A percentile compares a stretch with the other conserved stretches of the same genome.
Evolutionary conservation across 306 rosid genomes (phyloP).

Genomic region (Ochetophila trinervis): DNA sequence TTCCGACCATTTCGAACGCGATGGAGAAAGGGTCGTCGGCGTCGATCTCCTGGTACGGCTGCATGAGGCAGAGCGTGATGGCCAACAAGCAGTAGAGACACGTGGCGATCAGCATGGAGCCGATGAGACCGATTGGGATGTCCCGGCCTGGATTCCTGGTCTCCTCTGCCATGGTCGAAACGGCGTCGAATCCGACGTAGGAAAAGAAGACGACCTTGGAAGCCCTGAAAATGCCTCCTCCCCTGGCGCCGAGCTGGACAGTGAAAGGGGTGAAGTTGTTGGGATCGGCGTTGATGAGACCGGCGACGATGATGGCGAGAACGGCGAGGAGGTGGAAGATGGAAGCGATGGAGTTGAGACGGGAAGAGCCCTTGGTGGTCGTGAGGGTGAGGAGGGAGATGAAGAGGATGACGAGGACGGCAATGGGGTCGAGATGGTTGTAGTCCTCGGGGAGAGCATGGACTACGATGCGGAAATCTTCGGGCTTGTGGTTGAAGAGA

Average conservation of each 20-base stretch:
- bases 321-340: constrained; percentile 51
- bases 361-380: constrained; percentile 83
- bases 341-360: constrained; percentile 71
- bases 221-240: constrained; percentile 54
- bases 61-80: constrained; percentile 73
- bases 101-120: constrained; percentile 62
- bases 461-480: constrained; percentile 55
- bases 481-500: constrained; percentile 44
- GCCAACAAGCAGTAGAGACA: constrained; percentile 50
- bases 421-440: constrained; percentile 64
- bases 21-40: constrained; percentile 51
- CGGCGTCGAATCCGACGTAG: constrained; percentile 79
- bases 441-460: constrained; percentile 17
- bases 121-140: constrained; percentile 82
- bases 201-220: constrained; percentile 83
- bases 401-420: constrained; percentile 40
- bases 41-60: constrained; percentile 14
- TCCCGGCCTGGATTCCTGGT: constrained; percentile 70
- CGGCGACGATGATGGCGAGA: constrained; percentile 66
- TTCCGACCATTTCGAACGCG: constrained; percentile 64
- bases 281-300: constrained; percentile 54
- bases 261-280: constrained; percentile 40
- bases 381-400: constrained; percentile 51
- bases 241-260: constrained; percentile 20
- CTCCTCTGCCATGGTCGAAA: constrained; percentile 85